Base-by-base conservation (phyloP, 2,329 filamentous ascomycete species). In the Penicillium polonicum region DNA sequence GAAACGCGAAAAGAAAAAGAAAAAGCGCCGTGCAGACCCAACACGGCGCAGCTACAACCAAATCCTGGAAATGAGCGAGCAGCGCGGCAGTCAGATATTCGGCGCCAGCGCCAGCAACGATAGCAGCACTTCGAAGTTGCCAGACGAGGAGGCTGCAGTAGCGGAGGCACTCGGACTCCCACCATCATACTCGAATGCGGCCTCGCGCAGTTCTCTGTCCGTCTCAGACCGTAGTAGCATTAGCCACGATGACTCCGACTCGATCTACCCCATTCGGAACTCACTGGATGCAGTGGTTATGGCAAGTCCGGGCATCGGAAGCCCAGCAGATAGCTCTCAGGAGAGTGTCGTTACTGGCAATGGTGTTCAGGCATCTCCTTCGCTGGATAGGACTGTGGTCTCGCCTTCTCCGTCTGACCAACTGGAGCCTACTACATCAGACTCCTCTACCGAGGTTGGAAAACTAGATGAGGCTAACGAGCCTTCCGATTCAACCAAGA, bases 1-100 rank as follows among this genome's bases (percentile, higher is more conserved):
- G 60, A 95, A 95, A 77, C 88, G 92, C 21, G 85, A 90, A 70
- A 94, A 94, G 77, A 95, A 95, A 78, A 95, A 94, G 76, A 83
- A 84, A 58, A 96, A 96, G 79, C 87, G 92, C 31, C 83, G 86
- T 50, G 86, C 89, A 53, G 91, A 96, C 66, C 87, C 90, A 6
- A 82, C 80, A 17, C 84, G 92, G 35, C 86, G 89, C 64, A 89
- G 87, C 44, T 96, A 96, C 72, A 81, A 87, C 51, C 84, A 88
- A 52, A 91, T 96, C 74, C 78, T 96, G 10, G 85, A 89, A 51
- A 83, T 89, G 65, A 86, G 83, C 48, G 82, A 80, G 48, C 65
- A 69, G 12, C 71, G 72, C 36, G 81, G 81, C 13, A 79, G 82
- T 21, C 80, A 81, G 52, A 73, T 85, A 35, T 79, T 86, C 48